These are phyloP conservation scores for Aspergillus fructus DNA, from an alignment of 2,329 filamentous ascomycete species.

Conservation along the genomic window DNA sequence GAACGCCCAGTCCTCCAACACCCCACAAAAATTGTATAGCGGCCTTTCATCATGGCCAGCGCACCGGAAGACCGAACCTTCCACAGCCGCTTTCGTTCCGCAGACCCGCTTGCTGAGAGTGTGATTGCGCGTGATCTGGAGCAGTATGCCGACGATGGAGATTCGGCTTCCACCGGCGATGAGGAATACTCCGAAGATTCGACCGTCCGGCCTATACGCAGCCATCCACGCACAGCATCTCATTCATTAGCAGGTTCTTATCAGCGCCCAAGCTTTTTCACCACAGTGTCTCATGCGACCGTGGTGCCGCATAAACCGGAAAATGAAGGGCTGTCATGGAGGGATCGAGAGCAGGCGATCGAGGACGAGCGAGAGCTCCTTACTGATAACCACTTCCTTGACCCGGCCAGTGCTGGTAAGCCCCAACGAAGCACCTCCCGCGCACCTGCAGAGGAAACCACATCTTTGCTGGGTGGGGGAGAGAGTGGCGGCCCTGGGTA, in stretches of 20 bases:
- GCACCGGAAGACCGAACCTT: constrained; percentile 30
- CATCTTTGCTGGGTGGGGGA: constrained; percentile 49
- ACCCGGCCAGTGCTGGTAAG: constrained; percentile 1
- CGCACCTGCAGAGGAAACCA: constrained; percentile 42
- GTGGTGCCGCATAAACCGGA: constrained; percentile 56
- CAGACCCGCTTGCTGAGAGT: constrained; percentile 66
- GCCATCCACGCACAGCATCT: constrained; percentile 35
- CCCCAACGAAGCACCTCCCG: constrained; percentile 13
- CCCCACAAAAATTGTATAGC: background rate
- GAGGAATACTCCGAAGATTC: constrained; percentile 41
- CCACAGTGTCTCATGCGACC: constrained; percentile 67
- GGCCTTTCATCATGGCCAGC: constrained; percentile 28
- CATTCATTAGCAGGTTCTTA: constrained; percentile 65
- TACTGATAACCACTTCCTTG: constrained; percentile 60
- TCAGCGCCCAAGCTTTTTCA: constrained; percentile 74
- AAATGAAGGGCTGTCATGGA: constrained; percentile 49
- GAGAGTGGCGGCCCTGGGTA: constrained; percentile 40
- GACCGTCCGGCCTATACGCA: constrained; percentile 42
- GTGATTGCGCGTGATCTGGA: constrained; percentile 67
- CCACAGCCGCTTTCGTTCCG: constrained; percentile 52
- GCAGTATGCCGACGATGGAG: constrained; percentile 60
- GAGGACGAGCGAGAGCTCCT: constrained; percentile 60
- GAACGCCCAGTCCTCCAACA: background rate
- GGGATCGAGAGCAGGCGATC: constrained; percentile 54
- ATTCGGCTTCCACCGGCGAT: constrained; percentile 33